Base-by-base conservation (phyloP, 2,329 filamentous ascomycete genomes). In the Venturia asperata region DNA sequence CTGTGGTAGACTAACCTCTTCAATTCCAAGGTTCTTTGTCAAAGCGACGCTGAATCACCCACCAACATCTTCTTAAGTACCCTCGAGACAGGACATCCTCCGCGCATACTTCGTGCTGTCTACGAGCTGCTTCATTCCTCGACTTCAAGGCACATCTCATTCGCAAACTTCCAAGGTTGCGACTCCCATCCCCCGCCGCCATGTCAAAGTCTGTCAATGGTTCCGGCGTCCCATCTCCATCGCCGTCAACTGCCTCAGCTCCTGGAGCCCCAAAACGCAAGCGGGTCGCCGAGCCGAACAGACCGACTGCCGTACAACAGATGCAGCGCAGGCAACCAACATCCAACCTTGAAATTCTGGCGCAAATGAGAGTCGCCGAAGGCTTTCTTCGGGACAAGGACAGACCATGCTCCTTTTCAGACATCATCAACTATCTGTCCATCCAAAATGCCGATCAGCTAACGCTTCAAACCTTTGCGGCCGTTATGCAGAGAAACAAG, bases 281-380 rank as follows among this genome's bases (percentile, higher is more conserved):
- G 39, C 42, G 62, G 17, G 17, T 11, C 4, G 30, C 17, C n/a
- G 34, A 52, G 30, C n/a, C 45, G 11, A 55, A 21, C 10, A 30
- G 49, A 63, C 37, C 39, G 24, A 41, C 65, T 24, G 52, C 65
- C 34, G 37, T 63, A 27, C 37, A 60, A 34, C 24, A 52, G 10
- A 34, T 21, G 41, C 58, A 37, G 30, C 42, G 47, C 0, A 58
- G 65, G 61, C 45, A 39, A 60, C 62, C 27, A 19, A 27, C 27
- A 24, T 19, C 24, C 45, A 24, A 27, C 15, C 30, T 42, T 7
- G 56, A 66, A 17, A 43, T 94, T 74, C 87, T 91, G 80, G 95
- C 92, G 15, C 90, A 96, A 75, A 87, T 97, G 74, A 85, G 89
- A 66, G 96, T 92, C 77, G 91, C 91, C 24, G 87, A 96, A 74